These are phyloP conservation scores for Polyporus tsugae DNA, from an alignment of 1,284 basidiomycete genomes.

Conservation along the genomic window DNA sequence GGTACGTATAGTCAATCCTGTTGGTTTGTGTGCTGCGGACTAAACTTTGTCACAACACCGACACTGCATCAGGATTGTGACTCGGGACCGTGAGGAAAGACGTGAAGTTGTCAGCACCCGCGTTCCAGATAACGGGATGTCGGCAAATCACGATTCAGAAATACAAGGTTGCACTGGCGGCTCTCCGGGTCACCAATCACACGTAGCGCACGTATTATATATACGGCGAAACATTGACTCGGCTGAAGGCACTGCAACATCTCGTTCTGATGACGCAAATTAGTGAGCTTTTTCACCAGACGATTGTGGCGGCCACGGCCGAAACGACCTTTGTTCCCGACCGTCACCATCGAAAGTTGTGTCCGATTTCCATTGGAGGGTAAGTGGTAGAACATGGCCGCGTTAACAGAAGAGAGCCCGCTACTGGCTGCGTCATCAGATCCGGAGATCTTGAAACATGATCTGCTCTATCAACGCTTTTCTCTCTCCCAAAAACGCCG, in stretches of 20 bases:
- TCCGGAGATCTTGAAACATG: conserved; percentile 30
- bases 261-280: not conserved
- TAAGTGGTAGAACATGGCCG: conserved; percentile 13
- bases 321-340: not conserved
- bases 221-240: not conserved
- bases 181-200: not conserved
- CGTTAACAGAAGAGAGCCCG: conserved; percentile 31
- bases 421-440: conserved; percentile 24
- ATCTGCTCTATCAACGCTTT: conserved; percentile 36
- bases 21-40: not conserved
- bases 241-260: not conserved
- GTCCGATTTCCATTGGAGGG: not conserved
- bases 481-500: conserved; percentile 48
- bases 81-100: not conserved
- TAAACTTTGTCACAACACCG: not conserved
- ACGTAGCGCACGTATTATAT: not conserved
- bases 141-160: not conserved
- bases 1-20: not conserved
- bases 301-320: not conserved
- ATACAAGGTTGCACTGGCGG: no score
- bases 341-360: not conserved
- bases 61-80: not conserved
- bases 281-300: not conserved
- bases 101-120: not conserved
- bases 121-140: not conserved